Conservation (phyloP, 2,329 filamentous ascomycete species). For the Mariannaea sp. region DNA sequence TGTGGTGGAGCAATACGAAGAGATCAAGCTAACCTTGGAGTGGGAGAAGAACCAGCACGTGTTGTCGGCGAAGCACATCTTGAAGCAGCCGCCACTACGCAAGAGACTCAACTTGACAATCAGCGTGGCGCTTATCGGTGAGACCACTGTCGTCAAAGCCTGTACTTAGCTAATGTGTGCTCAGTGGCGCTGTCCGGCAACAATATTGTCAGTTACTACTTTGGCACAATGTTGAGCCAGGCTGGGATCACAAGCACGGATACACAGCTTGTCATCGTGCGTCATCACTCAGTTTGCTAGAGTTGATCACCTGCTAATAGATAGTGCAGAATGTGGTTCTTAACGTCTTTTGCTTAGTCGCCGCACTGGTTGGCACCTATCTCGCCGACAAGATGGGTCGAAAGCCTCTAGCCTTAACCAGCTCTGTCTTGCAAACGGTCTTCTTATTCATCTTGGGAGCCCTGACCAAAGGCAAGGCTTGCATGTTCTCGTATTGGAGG, state of each 20-base stretch:
- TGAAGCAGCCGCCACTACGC: no score
- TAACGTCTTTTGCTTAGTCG: background rate
- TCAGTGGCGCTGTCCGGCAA: no score
- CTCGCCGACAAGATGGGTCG: background rate
- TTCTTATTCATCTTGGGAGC: background rate
- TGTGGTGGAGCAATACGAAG: constrained; percentile 59
- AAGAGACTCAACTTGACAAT: no score
- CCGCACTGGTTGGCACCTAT: background rate
- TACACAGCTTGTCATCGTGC: background rate
- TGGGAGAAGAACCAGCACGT: background rate
- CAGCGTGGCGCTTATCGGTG: background rate
- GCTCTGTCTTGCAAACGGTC: background rate
- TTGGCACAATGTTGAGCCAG: background rate
- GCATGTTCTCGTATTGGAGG: background rate
- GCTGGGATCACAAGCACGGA: background rate
- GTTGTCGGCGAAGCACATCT: no score
- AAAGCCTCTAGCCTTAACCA: background rate
- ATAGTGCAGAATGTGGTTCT: constrained; percentile 1
- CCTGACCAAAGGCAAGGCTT: background rate
- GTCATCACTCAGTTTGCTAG: no score
- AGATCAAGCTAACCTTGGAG: constrained; percentile 44
- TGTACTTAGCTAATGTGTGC: no score
- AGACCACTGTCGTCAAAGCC: no score
- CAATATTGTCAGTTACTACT: constrained; percentile 3
- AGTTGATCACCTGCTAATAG: no score